phyloP scores from a whole-genome alignment of 345 rosid genomes.

The Rubroshorea leprosula region DNA sequence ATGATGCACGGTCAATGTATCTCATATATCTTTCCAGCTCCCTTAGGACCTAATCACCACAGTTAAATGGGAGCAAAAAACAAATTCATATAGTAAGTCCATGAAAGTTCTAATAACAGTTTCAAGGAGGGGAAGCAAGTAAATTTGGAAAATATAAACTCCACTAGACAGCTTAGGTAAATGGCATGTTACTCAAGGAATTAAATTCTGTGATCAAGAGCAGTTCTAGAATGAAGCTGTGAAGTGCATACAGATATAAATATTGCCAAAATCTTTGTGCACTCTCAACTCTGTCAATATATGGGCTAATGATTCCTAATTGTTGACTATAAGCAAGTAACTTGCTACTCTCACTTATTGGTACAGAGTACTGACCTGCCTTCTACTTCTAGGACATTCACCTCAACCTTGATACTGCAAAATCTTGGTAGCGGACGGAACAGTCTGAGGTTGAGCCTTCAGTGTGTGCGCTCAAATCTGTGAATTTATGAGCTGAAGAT shows the following conservation, averaged over 20 bases:
- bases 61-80: not conserved
- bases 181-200: not conserved
- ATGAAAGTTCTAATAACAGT: not conserved
- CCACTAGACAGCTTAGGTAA: not conserved
- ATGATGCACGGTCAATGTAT: no score
- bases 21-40: not conserved
- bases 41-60: not conserved
- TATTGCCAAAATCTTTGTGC: slow-evolving; percentile 14
- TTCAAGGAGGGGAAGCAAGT: not conserved
- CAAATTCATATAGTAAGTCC: no score
- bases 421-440: no score
- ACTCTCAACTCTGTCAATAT: no score
- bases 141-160: not conserved
- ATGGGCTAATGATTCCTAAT: no score
- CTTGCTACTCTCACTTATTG: no score
- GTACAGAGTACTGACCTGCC: no score
- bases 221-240: slow-evolving; percentile 1
- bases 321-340: no score
- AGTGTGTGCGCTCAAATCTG: not conserved
- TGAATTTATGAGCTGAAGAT: slow-evolving; percentile 4
- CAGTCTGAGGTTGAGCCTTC: no score
- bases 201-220: slow-evolving; percentile 16
- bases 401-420: no score
- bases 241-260: slow-evolving; percentile 15
- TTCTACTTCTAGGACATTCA: no score